Evolutionary conservation across 441 rosid genomes (phyloP).

Genomic region (Sinapis alba): DNA sequence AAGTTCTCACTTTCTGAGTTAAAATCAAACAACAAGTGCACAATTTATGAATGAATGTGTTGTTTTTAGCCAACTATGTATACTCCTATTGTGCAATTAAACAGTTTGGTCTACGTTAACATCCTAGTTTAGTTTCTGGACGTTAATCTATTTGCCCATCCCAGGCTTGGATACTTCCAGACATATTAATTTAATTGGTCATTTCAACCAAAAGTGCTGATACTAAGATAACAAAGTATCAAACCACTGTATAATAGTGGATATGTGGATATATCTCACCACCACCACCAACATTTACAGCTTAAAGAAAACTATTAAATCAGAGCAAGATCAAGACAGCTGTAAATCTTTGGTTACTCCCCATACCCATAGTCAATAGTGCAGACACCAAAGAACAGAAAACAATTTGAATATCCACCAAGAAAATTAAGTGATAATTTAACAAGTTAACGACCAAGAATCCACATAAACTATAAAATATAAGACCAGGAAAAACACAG

Average conservation of each 20-base stretch:
- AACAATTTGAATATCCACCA: constrained; percentile 17
- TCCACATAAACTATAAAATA: constrained; percentile 6
- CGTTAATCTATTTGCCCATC: constrained; percentile 24
- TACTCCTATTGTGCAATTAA: constrained; percentile 22
- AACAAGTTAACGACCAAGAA: constrained; percentile 13
- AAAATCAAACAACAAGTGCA: constrained; percentile 37
- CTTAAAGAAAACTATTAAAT: neutral
- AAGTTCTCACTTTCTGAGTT: no score
- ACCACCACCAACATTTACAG: constrained; percentile 14
- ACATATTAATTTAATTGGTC: constrained; percentile 4
- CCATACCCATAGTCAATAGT: constrained; percentile 12
- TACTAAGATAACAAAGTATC: constrained; percentile 23
- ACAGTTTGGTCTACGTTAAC: constrained; percentile 15
- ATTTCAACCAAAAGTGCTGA: constrained; percentile 5
- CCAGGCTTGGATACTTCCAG: constrained; percentile 23
- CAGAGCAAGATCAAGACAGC: neutral
- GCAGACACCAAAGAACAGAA: constrained; percentile 13
- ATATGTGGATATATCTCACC: neutral
- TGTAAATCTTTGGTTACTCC: neutral
- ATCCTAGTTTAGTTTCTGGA: constrained; percentile 16
- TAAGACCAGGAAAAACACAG: constrained; percentile 21
- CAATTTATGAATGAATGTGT: constrained; percentile 6
- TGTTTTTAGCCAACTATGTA: constrained; percentile 30
- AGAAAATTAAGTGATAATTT: constrained; percentile 22
- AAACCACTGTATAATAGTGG: neutral